phyloP scores from a whole-genome alignment of 148 eudicot genomes.

The Heliamphora exappendiculata region DNA sequence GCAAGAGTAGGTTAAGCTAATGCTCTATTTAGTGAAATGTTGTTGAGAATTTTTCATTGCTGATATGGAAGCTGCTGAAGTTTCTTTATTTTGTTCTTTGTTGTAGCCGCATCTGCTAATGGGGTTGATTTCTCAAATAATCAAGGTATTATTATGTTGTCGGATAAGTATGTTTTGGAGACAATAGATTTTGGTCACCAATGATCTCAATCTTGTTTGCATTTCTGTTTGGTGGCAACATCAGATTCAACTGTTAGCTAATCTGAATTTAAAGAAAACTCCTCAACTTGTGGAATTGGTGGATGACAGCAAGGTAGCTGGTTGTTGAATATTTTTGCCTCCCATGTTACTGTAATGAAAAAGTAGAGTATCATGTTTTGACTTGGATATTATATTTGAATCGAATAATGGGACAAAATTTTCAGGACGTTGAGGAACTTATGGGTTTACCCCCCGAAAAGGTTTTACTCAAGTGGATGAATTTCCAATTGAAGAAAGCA shows the following conservation, averaged over 20 bases:
- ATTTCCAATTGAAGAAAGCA: constrained; percentile 72
- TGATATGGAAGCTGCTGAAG: constrained; percentile 9
- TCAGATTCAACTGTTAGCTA: constrained; percentile 76
- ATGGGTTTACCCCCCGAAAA: constrained; percentile 66
- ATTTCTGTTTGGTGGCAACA: not conserved
- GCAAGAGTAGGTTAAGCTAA: constrained; percentile 53
- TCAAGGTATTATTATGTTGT: constrained; percentile 43
- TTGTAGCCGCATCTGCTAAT: constrained; percentile 72
- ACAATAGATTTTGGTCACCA: not conserved
- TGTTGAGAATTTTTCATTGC: not conserved
- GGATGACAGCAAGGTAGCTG: constrained; percentile 52
- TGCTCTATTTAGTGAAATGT: not conserved
- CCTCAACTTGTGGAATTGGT: constrained; percentile 83
- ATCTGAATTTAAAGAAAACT: constrained; percentile 75
- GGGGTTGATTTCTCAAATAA: constrained; percentile 77
- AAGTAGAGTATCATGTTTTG: not conserved
- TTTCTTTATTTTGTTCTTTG: constrained; percentile 21
- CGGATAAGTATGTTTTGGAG: not conserved
- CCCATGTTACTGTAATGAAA: not conserved
- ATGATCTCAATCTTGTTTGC: not conserved
- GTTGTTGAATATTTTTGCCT: constrained; percentile 1
- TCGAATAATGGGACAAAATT: not conserved
- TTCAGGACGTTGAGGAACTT: constrained; percentile 80
- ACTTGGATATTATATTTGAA: not conserved
- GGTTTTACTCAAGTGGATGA: constrained; percentile 78